Evolutionary conservation across 805 yeast genomes (phyloP), one percentile per base, ranked within the genome.

Genomic region (Vanderwaltozyma polyspora): DNA sequence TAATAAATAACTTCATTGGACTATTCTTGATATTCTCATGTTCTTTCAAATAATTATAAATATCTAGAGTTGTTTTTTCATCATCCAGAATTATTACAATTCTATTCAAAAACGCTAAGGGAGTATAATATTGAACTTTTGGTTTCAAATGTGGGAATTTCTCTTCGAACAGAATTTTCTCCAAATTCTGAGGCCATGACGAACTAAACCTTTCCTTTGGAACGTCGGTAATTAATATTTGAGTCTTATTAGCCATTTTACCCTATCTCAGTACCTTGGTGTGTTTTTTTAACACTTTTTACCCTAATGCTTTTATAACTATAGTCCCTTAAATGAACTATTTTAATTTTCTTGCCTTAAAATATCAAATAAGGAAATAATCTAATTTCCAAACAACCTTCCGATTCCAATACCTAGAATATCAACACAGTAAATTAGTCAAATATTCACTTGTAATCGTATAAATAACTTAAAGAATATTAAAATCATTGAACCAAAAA

Each of bases 71-170:
- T 3, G 47, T 36, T 5, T 28, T 34, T 28, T 53, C 58, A 25
- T 50, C 44, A 25, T 46, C 48, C n/a, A 62, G 39, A 3, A 60
- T 57, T 12, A 63, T 57, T 44, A 55, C 69, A 42, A 54, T 55
- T 43, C 76, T 69, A 49, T 58, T 63, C 37, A 53, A 57, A 48
- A 47, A 72, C 21, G 49, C 55, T 41, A 53, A 57, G 42, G 57
- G 71, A 15, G 65, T 67, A 48, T 55, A 63, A 30, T 59, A 57
- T 25, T 49, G 39, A 33, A 48, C 25, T 18, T 46, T 44, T 2
- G 37, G 9, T 29, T 35, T 44, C 16, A 52, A 42, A 5, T 45
- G 33, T 2, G 55, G 54, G 34, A 51, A 57, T 17, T 43, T 33
- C 7, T 32, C 35, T 4, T 38, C 41, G 33, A 55, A 55, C 25